Base-by-base conservation (phyloP, 1,139 yeast species). In the Tardiomyces blankii region DNA sequence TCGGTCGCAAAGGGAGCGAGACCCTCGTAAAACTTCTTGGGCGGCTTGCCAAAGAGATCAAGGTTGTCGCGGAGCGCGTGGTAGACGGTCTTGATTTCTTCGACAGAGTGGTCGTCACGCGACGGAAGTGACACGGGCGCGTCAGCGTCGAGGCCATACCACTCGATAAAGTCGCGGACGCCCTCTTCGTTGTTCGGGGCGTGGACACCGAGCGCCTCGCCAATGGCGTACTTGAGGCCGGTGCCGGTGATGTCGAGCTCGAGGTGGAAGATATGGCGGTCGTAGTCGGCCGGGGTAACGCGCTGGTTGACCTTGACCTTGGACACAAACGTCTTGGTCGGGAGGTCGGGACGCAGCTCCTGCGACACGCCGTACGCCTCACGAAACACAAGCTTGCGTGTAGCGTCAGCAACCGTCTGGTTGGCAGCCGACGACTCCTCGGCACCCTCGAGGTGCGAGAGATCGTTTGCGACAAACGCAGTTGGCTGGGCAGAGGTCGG, bases 131-230 rank as follows among this genome's bases (percentile, higher is more conserved):
- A 79, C 44, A 89, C 78, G 42, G 86, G 62, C 16, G 79, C 74
- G 50, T 83, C 76, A 28, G 82, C 78, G 54, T 82, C 75, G 48
- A 88, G 71, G 2, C 85, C 87, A 61, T 88, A 91, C 61, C 72
- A 75, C 30, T 72, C 58, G 55, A 91, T 73, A 65, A 91, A 91
- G 51, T 73, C 74, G 46, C 72, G 77, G 44, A 88, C 96, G 43
- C 71, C 74, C 32, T 69, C 74, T 35, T 73, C 64, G 54, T 78
- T 75, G 69, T 91, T 91, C 61, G 93, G 82, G 42, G 95, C 96
- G 60, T 91, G 97, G 49, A 91, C 78, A 60, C 97, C 98, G 51
- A 91, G 77, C 8, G 97, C 96, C 70, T 91, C 98, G 63, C 98
- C 98, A 61, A 91, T 85, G 52, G 81, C 93, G 63, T 91, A 91